These are phyloP conservation scores for Sugiyamaella boreocaroliniensis DNA, from an alignment of 805 yeast genomes.

Conservation along the genomic window DNA sequence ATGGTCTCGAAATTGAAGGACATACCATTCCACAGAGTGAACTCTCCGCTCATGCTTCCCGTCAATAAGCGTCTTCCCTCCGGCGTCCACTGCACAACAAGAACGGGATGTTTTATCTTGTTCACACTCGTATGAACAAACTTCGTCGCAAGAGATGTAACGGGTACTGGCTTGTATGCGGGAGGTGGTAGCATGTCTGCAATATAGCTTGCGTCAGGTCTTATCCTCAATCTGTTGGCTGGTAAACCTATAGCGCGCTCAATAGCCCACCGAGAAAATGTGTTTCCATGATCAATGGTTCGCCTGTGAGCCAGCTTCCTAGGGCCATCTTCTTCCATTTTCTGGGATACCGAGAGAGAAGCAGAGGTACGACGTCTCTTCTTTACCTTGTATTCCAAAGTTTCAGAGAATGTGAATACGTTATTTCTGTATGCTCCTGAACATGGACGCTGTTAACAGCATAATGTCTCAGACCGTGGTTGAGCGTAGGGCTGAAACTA, in stretches of 20 bases:
- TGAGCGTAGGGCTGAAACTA: too few relatives aligned
- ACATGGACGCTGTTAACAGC: too few relatives aligned
- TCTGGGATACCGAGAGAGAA: not conserved
- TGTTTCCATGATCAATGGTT: constrained; percentile 72
- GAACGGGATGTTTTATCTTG: constrained; percentile 85
- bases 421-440: too few relatives aligned
- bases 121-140: constrained; percentile 88
- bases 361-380: too few relatives aligned
- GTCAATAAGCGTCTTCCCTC: constrained; percentile 88
- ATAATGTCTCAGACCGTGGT: too few relatives aligned
- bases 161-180: constrained; percentile 41
- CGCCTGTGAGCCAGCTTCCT: constrained; percentile 42
- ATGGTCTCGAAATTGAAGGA: constrained; percentile 93
- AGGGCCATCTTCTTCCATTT: constrained; percentile 19
- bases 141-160: constrained; percentile 61
- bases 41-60: constrained; percentile 89
- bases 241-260: constrained; percentile 36
- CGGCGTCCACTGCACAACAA: constrained; percentile 92
- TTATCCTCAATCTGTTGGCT: constrained; percentile 27
- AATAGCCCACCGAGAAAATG: constrained; percentile 57
- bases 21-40: constrained; percentile 94
- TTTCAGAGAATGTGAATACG: too few relatives aligned
- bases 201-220: constrained; percentile 65
- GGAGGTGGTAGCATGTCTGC: constrained; percentile 55
- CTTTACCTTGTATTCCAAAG: too few relatives aligned